Percentiles rank a stretch among this genome's conserved stretches.
Evolutionary conservation across 306 rosid species (phyloP).

Genomic region (Urtica urens): DNA sequence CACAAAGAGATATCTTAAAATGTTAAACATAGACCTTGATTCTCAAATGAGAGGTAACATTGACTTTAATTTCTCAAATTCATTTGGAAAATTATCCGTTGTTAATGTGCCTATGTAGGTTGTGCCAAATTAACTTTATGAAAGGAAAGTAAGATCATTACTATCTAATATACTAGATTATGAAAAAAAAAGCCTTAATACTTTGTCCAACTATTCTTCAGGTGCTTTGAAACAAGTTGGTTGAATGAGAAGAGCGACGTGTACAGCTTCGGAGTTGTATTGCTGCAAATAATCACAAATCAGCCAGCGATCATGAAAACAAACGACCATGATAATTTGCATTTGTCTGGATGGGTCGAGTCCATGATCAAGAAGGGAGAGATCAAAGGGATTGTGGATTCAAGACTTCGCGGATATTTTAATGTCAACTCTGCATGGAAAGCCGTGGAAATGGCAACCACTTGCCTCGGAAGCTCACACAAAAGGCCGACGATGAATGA

Average conservation of each 20-base stretch:
- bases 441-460: slow-evolving; percentile 19
- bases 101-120: not conserved
- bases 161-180: not conserved
- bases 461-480: not conserved
- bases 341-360: slow-evolving; percentile 13
- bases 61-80: not conserved
- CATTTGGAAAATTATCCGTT: not conserved
- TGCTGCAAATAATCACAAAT: slow-evolving; percentile 14
- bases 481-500: not conserved
- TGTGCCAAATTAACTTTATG: not conserved
- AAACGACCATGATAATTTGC: not conserved
- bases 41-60: too few species aligned
- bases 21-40: too few species aligned
- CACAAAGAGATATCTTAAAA: too few species aligned
- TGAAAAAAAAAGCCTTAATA: not conserved
- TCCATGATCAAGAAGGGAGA: slow-evolving; percentile 10
- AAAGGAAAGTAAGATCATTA: not conserved
- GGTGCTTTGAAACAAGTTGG: slow-evolving; percentile 15
- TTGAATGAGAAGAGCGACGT: slow-evolving; percentile 27
- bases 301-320: not conserved
- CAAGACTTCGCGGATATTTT: slow-evolving; percentile 9
- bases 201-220: not conserved
- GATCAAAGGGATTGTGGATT: slow-evolving; percentile 14
- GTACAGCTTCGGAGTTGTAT: slow-evolving; percentile 34
- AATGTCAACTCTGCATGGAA: slow-evolving; percentile 21